Evolutionary conservation across 495 filamentous ascomycete species (phyloP).

Genomic region (Penicillium maclennaniae): DNA sequence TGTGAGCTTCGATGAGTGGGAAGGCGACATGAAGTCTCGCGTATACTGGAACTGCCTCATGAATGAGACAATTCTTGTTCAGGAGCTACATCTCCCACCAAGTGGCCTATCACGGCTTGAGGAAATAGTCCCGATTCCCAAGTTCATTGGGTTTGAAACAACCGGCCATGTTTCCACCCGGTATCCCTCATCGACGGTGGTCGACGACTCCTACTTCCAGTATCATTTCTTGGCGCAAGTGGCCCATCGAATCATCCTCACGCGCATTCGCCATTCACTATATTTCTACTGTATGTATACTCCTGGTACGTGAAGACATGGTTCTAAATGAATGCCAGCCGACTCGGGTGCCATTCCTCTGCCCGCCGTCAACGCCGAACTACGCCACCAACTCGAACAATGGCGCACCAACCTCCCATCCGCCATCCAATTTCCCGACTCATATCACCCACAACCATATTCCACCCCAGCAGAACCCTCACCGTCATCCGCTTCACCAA

Average conservation of each 20-base stretch:
- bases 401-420: constrained; percentile 45
- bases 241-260: constrained; percentile 47
- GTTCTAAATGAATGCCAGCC: constrained; percentile 21
- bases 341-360: constrained; percentile 44
- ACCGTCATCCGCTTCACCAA: constrained; percentile 26
- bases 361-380: constrained; percentile 42
- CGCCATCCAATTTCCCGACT: constrained; percentile 38
- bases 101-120: constrained; percentile 44
- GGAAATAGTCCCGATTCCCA: constrained; percentile 45
- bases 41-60: constrained; percentile 50
- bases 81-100: constrained; percentile 46
- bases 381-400: constrained; percentile 45
- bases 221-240: constrained; percentile 50
- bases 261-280: constrained; percentile 44
- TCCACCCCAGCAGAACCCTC: constrained; percentile 19
- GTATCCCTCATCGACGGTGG: constrained; percentile 26
- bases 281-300: constrained; percentile 43
- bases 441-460: constrained; percentile 14
- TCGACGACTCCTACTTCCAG: constrained; percentile 47
- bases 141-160: constrained; percentile 44
- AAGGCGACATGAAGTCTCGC: constrained; percentile 49
- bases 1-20: constrained; percentile 46
- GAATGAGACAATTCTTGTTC: constrained; percentile 47
- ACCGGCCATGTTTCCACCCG: constrained; percentile 31
- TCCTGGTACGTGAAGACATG: background rate